Evolutionary conservation across 2,329 filamentous ascomycete species (phyloP), one percentile per base, ranked within the genome.

Genomic region (Phyllosticta capitalensis): DNA sequence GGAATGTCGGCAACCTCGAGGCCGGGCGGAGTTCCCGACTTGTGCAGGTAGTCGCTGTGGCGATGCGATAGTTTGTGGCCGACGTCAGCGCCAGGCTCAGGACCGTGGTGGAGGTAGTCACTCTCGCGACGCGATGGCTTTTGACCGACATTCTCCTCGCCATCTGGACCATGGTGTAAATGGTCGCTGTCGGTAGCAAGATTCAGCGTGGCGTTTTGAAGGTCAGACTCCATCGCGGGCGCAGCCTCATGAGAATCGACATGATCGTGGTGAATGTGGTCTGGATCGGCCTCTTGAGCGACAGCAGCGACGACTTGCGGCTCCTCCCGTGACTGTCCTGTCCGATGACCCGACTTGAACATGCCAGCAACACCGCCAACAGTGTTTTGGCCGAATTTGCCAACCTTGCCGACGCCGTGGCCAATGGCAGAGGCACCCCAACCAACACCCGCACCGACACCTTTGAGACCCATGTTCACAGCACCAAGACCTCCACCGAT

Each of bases 401-500:
- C 52, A 22, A 61, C 33, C 12, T 30, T 54, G 12, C 51, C 52
- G 24, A 61, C 33, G 21, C 55, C 55, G 14, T 58, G 59, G n/a
- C 59, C 59, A 9, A 61, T 19, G 6, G 51, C 50, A 14, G 24
- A 51, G 17, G 57, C 53, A 5, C 59, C 59, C n/a, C 59, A 55
- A 9, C 59, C 59, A 17, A 61, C 33, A 6, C 59, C 59, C 9
- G 45, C 50, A 9, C 51, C 55, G 17, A 61, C 26, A 17, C 26
- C 21, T 17, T 49, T 49, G 19, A 61, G 52, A 6, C 59, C 58
- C 14, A 50, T 38, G n/a, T 51, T 55, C 24, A 58, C 55, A 2
- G 54, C 55, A 14, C 30, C 26, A 20, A 58, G 52, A 6, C 54
- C 55, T 6, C 53, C 48, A n/a, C 58, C 58, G 50, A 60, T 65